These are phyloP conservation scores for Senecio squalidus DNA, from an alignment of 140 eudicot genomes.

Conservation along the genomic window DNA sequence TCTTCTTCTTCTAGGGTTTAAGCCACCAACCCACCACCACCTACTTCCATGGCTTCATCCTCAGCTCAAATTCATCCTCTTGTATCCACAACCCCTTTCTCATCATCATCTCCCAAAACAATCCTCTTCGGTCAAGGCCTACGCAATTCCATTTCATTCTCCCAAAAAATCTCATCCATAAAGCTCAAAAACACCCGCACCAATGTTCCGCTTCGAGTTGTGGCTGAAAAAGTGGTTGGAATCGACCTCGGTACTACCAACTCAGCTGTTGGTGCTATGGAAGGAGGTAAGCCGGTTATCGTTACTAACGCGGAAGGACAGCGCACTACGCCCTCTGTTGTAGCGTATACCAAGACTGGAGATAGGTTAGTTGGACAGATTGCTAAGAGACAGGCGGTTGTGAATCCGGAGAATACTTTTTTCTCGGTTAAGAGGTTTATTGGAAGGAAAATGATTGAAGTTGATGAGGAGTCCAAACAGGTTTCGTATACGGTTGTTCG, in stretches of 20 bases:
- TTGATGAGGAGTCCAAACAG: conserved; percentile 79
- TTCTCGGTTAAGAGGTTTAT: conserved; percentile 84
- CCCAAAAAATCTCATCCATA: conserved; percentile 6
- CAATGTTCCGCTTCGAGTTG: conserved; percentile 32
- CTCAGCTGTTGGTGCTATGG: conserved; percentile 91
- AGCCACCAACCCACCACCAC: no score
- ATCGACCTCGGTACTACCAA: conserved; percentile 83
- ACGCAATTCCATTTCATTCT: conserved; percentile 28
- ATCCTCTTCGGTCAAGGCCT: conserved; percentile 44
- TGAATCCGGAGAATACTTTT: conserved; percentile 80
- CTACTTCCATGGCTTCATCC: no score
- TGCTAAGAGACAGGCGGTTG: conserved; percentile 88
- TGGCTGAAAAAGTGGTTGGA: conserved; percentile 82
- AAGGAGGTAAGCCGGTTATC: conserved; percentile 85
- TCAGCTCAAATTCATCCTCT: no score
- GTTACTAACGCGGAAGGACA: conserved; percentile 86
- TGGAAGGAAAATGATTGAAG: conserved; percentile 89
- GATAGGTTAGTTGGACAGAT: conserved; percentile 80
- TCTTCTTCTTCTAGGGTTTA: no score
- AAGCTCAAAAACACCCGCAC: conserved; percentile 16
- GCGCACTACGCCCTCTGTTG: conserved; percentile 90
- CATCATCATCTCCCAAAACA: no score
- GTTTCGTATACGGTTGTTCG: conserved; percentile 71
- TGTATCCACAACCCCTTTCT: no score
- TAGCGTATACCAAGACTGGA: conserved; percentile 79